These are phyloP conservation scores for Balamuthia mandrillaris DNA, from an alignment of 208 protist species.

Conservation along the genomic window DNA sequence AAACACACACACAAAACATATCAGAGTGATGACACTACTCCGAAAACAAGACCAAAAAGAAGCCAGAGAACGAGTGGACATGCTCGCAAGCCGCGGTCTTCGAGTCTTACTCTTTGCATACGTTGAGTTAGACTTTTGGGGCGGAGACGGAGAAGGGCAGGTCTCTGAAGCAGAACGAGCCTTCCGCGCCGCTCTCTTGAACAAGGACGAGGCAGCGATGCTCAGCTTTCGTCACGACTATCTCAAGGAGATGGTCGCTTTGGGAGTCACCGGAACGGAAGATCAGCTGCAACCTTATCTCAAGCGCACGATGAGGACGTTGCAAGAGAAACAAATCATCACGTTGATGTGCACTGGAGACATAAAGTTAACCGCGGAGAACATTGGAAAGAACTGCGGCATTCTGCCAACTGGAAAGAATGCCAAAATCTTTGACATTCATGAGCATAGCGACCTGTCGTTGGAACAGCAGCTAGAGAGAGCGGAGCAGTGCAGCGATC, in stretches of 20 bases:
- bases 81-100: constrained; percentile 20
- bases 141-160: not conserved
- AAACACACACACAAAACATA: too few species aligned
- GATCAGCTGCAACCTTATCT: constrained; percentile 36
- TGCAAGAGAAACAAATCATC: constrained; percentile 28
- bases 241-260: constrained; percentile 1
- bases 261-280: constrained; percentile 29
- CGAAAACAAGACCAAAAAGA: not conserved
- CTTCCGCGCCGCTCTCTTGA: not conserved
- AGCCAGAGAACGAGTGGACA: not conserved
- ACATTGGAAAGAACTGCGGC: constrained; percentile 34
- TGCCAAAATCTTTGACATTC: constrained; percentile 23
- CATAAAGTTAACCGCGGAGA: constrained; percentile 39
- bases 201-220: not conserved
- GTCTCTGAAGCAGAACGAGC: not conserved
- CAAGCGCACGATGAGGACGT: not conserved
- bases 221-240: not conserved
- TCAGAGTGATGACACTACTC: too few species aligned
- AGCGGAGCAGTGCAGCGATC: not conserved
- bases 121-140: constrained; percentile 35
- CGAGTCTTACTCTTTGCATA: constrained; percentile 23
- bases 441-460: constrained; percentile 1
- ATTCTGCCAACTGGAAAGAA: constrained; percentile 4
- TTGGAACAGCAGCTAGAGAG: constrained; percentile 22
- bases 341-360: constrained; percentile 34